Evolutionary conservation across 257 asterid genomes (phyloP).

Genomic region (Primulina eburnea): DNA sequence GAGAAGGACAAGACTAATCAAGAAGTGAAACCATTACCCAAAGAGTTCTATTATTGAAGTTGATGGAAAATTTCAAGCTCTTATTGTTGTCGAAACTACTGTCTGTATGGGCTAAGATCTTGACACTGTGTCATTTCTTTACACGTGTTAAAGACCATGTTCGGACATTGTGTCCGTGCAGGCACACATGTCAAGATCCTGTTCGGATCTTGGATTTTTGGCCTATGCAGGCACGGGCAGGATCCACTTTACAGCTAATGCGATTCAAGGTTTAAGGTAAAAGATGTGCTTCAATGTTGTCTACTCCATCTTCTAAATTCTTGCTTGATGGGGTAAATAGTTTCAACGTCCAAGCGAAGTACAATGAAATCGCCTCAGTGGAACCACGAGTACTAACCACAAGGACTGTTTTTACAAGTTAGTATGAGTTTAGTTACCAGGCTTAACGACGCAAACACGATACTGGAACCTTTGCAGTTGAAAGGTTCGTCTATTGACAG

Average conservation of each 20-base stretch:
- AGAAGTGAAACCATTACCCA: background rate
- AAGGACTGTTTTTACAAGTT: background rate
- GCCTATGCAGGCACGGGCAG: no score
- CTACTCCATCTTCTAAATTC: conserved; percentile 28
- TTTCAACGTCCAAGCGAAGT: conserved; percentile 59
- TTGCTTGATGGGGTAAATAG: conserved; percentile 37
- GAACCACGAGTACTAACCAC: background rate
- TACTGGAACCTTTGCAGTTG: conserved; percentile 90
- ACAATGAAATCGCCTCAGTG: conserved; percentile 54
- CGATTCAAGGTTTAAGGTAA: conserved; percentile 24
- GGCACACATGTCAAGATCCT: no score
- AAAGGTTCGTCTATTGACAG: conserved; percentile 77
- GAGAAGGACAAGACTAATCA: background rate
- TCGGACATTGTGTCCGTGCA: no score
- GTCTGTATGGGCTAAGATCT: no score
- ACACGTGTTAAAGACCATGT: no score
- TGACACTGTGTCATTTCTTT: no score
- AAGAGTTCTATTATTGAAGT: background rate
- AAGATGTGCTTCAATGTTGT: conserved; percentile 66
- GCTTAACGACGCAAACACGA: conserved; percentile 75
- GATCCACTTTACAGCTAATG: no score
- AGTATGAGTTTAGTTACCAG: conserved; percentile 39
- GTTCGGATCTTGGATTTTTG: no score
- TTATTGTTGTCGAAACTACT: no score
- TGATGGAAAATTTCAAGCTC: no score